These are phyloP conservation scores for Naganishia randhawae DNA, from an alignment of 768 basidiomycete genomes.

Conservation along the genomic window DNA sequence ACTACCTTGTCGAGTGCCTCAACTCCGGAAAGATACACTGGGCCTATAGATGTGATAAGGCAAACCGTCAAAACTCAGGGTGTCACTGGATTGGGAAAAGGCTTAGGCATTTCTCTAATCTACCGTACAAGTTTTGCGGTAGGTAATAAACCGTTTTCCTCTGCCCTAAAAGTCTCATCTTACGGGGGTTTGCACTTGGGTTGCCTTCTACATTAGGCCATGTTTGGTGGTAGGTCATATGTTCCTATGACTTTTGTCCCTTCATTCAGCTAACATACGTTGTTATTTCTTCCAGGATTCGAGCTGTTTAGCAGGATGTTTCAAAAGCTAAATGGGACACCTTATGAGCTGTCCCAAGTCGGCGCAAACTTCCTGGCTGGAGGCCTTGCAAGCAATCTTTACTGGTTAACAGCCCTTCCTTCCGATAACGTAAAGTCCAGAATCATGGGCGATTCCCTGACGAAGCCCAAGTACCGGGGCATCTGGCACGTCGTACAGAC, in stretches of 20 bases:
- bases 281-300: constrained; percentile 33
- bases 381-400: constrained; percentile 49
- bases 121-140: constrained; percentile 69
- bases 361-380: constrained; percentile 51
- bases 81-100: constrained; percentile 66
- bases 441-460: constrained; percentile 48
- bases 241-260: constrained; percentile 23
- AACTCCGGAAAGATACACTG: constrained; percentile 38
- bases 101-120: constrained; percentile 67
- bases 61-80: constrained; percentile 66
- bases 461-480: constrained; percentile 52
- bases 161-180: too few relatives aligned
- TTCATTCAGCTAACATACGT: neutral
- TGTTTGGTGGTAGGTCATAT: constrained; percentile 60
- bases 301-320: constrained; percentile 64
- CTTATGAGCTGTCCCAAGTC: constrained; percentile 56
- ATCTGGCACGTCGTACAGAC: constrained; percentile 57
- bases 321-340: constrained; percentile 59
- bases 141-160: neutral
- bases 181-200: too few relatives aligned
- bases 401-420: constrained; percentile 50
- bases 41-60: constrained; percentile 52
- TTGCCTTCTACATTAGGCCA: constrained; percentile 52
- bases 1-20: constrained; percentile 66
- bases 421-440: constrained; percentile 75